Evolutionary conservation across 2,329 filamentous ascomycete species (phyloP).

Genomic region (Colletotrichum tropicale): DNA sequence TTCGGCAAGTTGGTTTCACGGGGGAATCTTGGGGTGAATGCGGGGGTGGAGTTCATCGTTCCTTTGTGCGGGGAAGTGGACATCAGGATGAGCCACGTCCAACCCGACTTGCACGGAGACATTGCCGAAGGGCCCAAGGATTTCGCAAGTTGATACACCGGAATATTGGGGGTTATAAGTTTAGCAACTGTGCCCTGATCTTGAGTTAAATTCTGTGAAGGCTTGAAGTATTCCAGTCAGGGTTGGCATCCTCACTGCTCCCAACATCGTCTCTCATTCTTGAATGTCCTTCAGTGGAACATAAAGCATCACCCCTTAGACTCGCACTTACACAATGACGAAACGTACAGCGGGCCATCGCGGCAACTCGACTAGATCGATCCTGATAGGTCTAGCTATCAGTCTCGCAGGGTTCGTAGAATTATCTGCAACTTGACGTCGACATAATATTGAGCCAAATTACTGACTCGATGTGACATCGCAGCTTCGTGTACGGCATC

Average conservation of each 20-base stretch:
- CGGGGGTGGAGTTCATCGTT: neutral
- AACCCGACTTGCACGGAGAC: neutral
- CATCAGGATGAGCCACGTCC: neutral
- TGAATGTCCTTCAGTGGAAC: rapidly evolving
- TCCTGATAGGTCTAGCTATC: neutral
- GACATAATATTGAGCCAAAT: neutral
- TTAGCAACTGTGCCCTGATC: neutral
- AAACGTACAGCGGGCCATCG: conserved; percentile 4
- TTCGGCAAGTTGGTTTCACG: neutral
- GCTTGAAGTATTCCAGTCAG: neutral
- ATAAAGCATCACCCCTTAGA: neutral
- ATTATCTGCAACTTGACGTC: neutral
- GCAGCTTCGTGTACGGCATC: neutral
- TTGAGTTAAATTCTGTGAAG: neutral
- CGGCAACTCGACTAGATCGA: conserved; percentile 2
- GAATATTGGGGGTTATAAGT: neutral
- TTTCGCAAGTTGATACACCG: neutral
- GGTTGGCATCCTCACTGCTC: neutral
- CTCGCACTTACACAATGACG: neutral
- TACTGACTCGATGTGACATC: neutral
- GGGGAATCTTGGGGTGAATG: neutral
- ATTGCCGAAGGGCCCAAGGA: neutral
- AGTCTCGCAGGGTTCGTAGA: conserved; percentile 7
- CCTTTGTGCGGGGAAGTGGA: neutral
- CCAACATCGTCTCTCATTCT: neutral